Conservation (phyloP, 352 stramenopile genomes). For the Globisporangium yorkense region DNA sequence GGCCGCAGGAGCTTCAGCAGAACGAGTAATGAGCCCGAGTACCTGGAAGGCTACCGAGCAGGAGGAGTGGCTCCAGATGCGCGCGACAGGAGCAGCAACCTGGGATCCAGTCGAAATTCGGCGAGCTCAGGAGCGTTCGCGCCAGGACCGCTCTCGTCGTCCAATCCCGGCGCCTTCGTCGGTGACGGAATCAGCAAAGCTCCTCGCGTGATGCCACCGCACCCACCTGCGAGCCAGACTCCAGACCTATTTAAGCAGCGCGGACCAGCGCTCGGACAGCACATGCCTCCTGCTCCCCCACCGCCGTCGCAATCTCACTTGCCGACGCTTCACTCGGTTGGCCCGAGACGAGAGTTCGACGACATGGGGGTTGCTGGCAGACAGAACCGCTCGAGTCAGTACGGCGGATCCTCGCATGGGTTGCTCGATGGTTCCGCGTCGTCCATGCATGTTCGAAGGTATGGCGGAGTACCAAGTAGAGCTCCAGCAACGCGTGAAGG, state of each 20-base stretch:
- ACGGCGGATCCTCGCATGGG: neutral
- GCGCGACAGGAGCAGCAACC: conserved; percentile 2
- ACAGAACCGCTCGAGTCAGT: conserved; percentile 4
- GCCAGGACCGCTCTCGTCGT: neutral
- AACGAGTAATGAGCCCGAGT: conserved; percentile 6
- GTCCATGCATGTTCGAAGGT: neutral
- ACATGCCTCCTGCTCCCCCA: neutral
- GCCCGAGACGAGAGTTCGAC: conserved; percentile 6
- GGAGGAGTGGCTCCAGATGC: neutral
- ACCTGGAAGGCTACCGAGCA: conserved; percentile 1
- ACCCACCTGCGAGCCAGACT: neutral
- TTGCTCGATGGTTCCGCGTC: neutral
- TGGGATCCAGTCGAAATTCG: conserved; percentile 1
- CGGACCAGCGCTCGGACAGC: neutral
- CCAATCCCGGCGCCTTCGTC: neutral
- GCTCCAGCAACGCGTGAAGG: neutral
- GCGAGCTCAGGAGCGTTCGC: conserved; percentile 3
- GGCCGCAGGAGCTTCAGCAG: conserved; percentile 3
- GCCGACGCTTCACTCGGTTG: conserved; percentile 7
- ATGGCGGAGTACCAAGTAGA: neutral
- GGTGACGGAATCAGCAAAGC: neutral
- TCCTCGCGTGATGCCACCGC: neutral
- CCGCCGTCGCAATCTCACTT: conserved; percentile 6
- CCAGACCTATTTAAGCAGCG: neutral
- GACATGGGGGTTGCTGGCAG: neutral